Evolutionary conservation across 768 basidiomycete genomes (phyloP), one percentile per base, ranked within the genome.

Genomic region (Lepiota brunneoincarnata): DNA sequence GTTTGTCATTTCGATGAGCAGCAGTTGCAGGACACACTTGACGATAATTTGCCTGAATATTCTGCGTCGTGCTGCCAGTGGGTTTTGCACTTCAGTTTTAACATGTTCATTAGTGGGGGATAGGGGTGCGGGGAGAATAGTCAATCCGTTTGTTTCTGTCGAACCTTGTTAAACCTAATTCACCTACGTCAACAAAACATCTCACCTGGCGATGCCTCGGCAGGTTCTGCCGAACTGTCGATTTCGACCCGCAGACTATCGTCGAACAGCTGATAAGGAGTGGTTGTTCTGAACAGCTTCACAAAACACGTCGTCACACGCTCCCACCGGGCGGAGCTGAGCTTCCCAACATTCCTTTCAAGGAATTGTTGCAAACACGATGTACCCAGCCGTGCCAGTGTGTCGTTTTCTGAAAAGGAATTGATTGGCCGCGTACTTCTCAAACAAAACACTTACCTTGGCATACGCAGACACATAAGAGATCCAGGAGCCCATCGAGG

Each of bases 1-100:
- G 64, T 93, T 94, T 2, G 95, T 96, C 6, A 92, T 98, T 73
- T 99, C 97, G 59, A 99, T 98, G 35, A 99, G 80, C 50, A 98
- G 78, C 18, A 99, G 73, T 63, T 99, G 97, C 26, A 99, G 81
- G 18, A 99, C 97, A 68, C 97, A 99, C 88, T 98, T 98, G 60
- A 98, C 94, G 57, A 99, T 98, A 71, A 99, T 98, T 69, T 98
- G 97, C 67, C 93, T 91, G 84, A 99, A 99, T 51, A 91, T 83
- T 39, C 86, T 82, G 41, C 91, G 84, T 50, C 94, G 86, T 59
- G 89, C 89, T 48, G 72, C 75, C 40, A 84, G 70, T 5, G 85
- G 81, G n/a, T 81, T 72, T 57, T 79, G 77, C 9, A 72, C 64
- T 58, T 79, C 80, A 6, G 70, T 59, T 54, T 72, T 77, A 10